Evolutionary conservation across 163 green algal genomes (phyloP).

Genomic region (Scenedesmus sp.): DNA sequence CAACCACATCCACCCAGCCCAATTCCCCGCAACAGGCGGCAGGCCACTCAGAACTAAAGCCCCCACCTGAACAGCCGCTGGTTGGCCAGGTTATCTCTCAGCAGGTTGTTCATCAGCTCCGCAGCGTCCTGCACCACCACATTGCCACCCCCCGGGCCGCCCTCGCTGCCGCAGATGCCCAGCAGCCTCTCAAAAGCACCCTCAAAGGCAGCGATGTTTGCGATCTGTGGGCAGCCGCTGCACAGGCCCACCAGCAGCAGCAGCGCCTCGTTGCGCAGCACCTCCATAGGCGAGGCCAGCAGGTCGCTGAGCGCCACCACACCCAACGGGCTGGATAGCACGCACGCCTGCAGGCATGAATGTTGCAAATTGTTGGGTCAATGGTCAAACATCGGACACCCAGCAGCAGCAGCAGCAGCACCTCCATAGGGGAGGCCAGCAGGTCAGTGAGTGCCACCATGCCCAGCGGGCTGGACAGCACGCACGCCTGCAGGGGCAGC

Average conservation of each 20-base stretch:
- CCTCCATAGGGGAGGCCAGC: too few species aligned
- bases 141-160: conserved; percentile 57
- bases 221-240: conserved; percentile 76
- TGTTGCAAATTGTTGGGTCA: too few species aligned
- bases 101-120: conserved; percentile 89
- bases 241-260: conserved; percentile 86
- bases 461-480: too few species aligned
- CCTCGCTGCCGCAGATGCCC: conserved; percentile 31
- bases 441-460: too few species aligned
- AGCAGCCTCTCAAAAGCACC: conserved; percentile 85
- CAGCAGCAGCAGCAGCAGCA: too few species aligned
- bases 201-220: conserved; percentile 93
- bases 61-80: conserved; percentile 82
- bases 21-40: too few species aligned
- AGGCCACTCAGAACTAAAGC: background rate
- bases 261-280: conserved; percentile 87
- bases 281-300: conserved; percentile 67
- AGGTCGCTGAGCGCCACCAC: conserved; percentile 84
- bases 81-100: conserved; percentile 84
- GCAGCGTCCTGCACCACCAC: conserved; percentile 91
- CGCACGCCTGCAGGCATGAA: conserved; percentile 34
- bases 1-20: too few species aligned
- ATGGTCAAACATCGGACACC: too few species aligned
- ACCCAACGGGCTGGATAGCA: conserved; percentile 60
- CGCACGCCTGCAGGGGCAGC: too few species aligned